These are phyloP conservation scores for Suhomyces terraborum DNA, from an alignment of 1,139 yeast species.

Conservation along the genomic window DNA sequence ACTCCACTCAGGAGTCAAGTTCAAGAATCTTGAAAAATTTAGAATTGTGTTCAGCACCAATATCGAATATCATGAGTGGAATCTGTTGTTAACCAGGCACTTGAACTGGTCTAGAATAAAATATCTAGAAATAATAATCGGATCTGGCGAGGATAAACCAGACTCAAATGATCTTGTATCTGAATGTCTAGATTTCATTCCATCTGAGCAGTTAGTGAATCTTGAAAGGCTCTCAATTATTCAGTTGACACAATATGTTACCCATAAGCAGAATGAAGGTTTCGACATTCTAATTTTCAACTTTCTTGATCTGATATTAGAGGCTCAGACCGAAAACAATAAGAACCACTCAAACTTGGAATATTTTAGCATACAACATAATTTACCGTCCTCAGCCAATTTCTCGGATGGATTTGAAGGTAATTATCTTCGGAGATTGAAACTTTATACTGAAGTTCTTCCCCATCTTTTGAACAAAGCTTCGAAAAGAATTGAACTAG, in stretches of 20 bases:
- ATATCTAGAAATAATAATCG: conserved; percentile 30
- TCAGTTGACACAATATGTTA: conserved; percentile 46
- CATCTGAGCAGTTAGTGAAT: conserved; percentile 13
- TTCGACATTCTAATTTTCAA: conserved; percentile 56
- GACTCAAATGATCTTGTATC: conserved; percentile 7
- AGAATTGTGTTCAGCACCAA: conserved; percentile 20
- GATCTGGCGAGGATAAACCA: conserved; percentile 16
- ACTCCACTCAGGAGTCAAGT: conserved; percentile 4
- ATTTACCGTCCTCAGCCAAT: conserved; percentile 40
- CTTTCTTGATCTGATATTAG: conserved; percentile 38
- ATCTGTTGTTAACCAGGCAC: conserved; percentile 9
- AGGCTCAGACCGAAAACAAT: conserved; percentile 9
- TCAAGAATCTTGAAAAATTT: conserved; percentile 19
- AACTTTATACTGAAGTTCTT: conserved; percentile 48
- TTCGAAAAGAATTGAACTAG: conserved; percentile 37
- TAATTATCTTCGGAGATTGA: conserved; percentile 60
- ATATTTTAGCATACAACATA: conserved; percentile 51
- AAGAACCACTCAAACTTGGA: conserved; percentile 25
- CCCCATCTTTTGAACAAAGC: conserved; percentile 39
- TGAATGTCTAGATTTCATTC: conserved; percentile 16
- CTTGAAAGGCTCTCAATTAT: conserved; percentile 46
- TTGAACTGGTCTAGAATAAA: conserved; percentile 23
- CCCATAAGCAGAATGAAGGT: conserved; percentile 54
- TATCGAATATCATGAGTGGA: conserved; percentile 9
- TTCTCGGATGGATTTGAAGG: conserved; percentile 68